phyloP scores from a whole-genome alignment of 139 green algal genomes.

The Picocystis salinarum region DNA sequence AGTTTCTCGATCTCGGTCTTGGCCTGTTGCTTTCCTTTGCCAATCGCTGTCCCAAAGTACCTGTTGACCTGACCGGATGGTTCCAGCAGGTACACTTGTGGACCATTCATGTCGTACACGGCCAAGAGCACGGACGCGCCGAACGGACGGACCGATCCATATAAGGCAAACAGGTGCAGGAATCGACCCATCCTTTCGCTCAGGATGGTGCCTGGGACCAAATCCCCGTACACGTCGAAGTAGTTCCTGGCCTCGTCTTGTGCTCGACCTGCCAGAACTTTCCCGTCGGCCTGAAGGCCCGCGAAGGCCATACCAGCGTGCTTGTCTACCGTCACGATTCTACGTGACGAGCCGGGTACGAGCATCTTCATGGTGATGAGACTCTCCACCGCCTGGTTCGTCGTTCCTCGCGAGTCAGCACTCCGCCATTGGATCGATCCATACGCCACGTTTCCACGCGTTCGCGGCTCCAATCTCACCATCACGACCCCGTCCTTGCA shows the following conservation, averaged over 20 bases:
- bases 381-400: constrained; percentile 86
- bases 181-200: constrained; percentile 74
- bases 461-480: constrained; percentile 27
- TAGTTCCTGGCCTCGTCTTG: constrained; percentile 50
- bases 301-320: constrained; percentile 55
- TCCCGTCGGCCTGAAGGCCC: constrained; percentile 20
- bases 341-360: constrained; percentile 62
- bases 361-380: constrained; percentile 88
- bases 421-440: no score
- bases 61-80: constrained; percentile 51
- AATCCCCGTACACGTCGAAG: constrained; percentile 74
- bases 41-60: constrained; percentile 83
- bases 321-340: constrained; percentile 62
- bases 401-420: no score
- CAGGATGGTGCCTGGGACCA: constrained; percentile 77
- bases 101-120: constrained; percentile 55
- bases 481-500: constrained; percentile 95
- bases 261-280: constrained; percentile 63
- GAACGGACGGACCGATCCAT: constrained; percentile 78
- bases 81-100: constrained; percentile 79
- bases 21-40: constrained; percentile 83
- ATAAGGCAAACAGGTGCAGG: constrained; percentile 93
- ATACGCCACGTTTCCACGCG: neutral
- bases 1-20: constrained; percentile 98
- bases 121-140: constrained; percentile 60